These are phyloP conservation scores for Venustampulla echinocandica DNA, from an alignment of 495 filamentous ascomycete species.

Conservation along the genomic window DNA sequence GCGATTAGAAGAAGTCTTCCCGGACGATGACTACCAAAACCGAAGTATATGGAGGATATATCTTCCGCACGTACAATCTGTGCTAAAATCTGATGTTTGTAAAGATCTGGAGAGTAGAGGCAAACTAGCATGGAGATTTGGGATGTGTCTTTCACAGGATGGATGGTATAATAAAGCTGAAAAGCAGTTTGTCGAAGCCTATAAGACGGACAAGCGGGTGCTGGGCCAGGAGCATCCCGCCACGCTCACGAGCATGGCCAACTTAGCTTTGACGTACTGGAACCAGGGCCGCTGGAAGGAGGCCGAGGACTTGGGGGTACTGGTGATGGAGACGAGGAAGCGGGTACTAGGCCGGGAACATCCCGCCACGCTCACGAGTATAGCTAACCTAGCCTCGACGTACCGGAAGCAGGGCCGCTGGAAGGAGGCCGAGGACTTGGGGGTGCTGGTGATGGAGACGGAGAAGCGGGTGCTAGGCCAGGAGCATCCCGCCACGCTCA, in stretches of 20 bases:
- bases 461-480: slow-evolving; percentile 18
- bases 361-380: background rate
- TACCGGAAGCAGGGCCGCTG: background rate
- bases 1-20: slow-evolving; percentile 25
- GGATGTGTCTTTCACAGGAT: background rate
- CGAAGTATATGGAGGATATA: slow-evolving; percentile 29
- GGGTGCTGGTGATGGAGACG: slow-evolving; percentile 9
- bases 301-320: slow-evolving; percentile 22
- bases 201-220: slow-evolving; percentile 10
- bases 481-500: slow-evolving; percentile 26
- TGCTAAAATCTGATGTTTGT: slow-evolving; percentile 12
- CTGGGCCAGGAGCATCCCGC: slow-evolving; percentile 27
- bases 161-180: slow-evolving; percentile 6
- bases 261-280: slow-evolving; percentile 21
- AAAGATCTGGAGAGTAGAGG: background rate
- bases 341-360: background rate
- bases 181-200: background rate
- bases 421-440: slow-evolving; percentile 14
- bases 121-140: background rate
- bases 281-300: slow-evolving; percentile 24
- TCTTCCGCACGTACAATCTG: slow-evolving; percentile 32
- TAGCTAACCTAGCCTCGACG: background rate
- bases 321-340: slow-evolving; percentile 11
- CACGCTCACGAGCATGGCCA: slow-evolving; percentile 25
- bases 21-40: slow-evolving; percentile 24